Conservation (phyloP, 192 early-diverging fungal genomes). For the Umbelopsis vinacea region DNA sequence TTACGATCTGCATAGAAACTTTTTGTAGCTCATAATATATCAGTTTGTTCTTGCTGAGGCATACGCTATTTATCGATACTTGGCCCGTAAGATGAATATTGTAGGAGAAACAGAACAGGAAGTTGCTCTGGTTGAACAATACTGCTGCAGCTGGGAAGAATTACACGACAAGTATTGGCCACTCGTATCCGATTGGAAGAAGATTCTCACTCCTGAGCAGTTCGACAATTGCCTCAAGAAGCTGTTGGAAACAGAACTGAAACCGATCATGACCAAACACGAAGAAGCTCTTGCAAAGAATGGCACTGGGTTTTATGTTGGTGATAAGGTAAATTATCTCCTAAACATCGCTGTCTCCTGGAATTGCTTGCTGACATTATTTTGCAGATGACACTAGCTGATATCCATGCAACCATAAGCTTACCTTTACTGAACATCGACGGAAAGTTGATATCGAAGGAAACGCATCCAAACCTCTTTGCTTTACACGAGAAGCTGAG, state of each 20-base stretch:
- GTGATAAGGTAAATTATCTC: not conserved
- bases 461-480: not conserved
- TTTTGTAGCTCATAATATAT: not conserved
- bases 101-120: conserved; percentile 12
- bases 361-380: not conserved
- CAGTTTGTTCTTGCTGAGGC: conserved; percentile 16
- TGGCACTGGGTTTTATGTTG: conserved; percentile 15
- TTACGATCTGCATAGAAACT: too few species aligned
- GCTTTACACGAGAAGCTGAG: conserved; percentile 20
- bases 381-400: conserved; percentile 17
- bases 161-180: conserved; percentile 17
- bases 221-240: not conserved
- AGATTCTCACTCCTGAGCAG: not conserved
- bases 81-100: conserved; percentile 22
- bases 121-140: conserved; percentile 19
- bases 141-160: conserved; percentile 22
- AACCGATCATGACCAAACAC: conserved; percentile 3
- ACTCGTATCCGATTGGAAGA: not conserved
- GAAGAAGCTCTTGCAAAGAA: conserved; percentile 20
- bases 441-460: not conserved
- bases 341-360: too few species aligned
- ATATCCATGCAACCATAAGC: conserved; percentile 2
- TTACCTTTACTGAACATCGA: not conserved
- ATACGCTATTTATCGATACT: conserved; percentile 12
- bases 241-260: not conserved